Evolutionary conservation across 2,329 filamentous ascomycete species (phyloP).

Genomic region (Aspergillus japonicus): DNA sequence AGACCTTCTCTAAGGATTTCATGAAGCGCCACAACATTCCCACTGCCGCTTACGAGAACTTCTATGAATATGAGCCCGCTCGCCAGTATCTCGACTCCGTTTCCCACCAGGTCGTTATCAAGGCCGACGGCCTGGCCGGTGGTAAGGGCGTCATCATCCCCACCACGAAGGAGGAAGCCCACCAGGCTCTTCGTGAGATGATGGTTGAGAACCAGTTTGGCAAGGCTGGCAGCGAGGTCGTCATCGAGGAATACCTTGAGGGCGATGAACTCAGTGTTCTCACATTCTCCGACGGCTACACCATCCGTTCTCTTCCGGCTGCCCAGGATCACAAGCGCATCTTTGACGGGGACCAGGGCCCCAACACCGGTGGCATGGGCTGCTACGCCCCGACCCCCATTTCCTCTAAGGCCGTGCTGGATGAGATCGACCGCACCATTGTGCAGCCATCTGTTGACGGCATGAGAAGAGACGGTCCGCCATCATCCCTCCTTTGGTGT

Average conservation of each 20-base stretch:
- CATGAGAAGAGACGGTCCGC: constrained; percentile 73
- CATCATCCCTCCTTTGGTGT: constrained; percentile 69
- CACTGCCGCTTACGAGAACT: constrained; percentile 88
- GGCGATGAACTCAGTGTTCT: constrained; percentile 92
- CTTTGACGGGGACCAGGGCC: constrained; percentile 82
- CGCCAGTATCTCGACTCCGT: constrained; percentile 70
- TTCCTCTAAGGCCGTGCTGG: constrained; percentile 71
- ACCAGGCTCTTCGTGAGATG: constrained; percentile 77
- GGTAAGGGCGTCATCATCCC: constrained; percentile 96
- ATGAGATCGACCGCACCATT: constrained; percentile 74
- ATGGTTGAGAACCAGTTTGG: constrained; percentile 90
- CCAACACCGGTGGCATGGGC: constrained; percentile 97
- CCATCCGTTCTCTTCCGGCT: constrained; percentile 77
- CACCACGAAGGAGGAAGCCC: constrained; percentile 75
- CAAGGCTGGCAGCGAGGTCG: constrained; percentile 80
- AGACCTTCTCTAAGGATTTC: constrained; percentile 96
- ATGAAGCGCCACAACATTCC: constrained; percentile 90
- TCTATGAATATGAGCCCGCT: constrained; percentile 72
- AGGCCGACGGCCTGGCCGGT: constrained; percentile 85
- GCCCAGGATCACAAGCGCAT: constrained; percentile 97
- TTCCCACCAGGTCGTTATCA: constrained; percentile 79
- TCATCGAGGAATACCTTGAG: constrained; percentile 89
- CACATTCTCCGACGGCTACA: constrained; percentile 86
- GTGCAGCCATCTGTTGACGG: constrained; percentile 87
- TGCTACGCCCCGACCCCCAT: constrained; percentile 91